Base-by-base conservation (phyloP, 305 asterid genomes). In the Vinca major region DNA sequence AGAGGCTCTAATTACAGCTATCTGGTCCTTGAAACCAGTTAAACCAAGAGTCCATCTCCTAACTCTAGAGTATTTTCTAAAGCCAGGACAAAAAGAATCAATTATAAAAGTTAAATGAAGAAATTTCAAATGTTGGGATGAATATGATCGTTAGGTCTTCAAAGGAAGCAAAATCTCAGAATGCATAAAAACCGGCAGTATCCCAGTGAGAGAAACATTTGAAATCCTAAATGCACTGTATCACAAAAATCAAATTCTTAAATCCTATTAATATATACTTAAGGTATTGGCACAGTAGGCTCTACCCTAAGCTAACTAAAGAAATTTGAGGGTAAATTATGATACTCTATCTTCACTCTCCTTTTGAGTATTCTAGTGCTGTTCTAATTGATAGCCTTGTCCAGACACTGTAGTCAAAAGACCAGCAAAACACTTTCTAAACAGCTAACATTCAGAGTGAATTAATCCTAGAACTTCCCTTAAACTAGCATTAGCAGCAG, bases 1-100 rank as follows among this genome's bases (percentile, higher is more conserved):
- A 36, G 98, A 92, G 80, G 98, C 96, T 81, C 98, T 87, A 75
- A 92, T 88, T 65, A 92, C 70, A 73, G 96, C 98, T 78, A 92
- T 88, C 79, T 82, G 81, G 75, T 88, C 86, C 75, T 76, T 74
- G 64, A 71, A 77, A 75, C 98, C 96, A 44, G 91, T 75, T 81
- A 89, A 86, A 72, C 96, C 96, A 58, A 89, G 81, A 71, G 96
- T 92, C 96, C 98, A 81, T 80, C 78, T 83, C 82, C 79, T 85
- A 80, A 89, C 89, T 69, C 87, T 81, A 63, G 88, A 63, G 82
- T 92, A 92, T 74, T 84, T 92, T 87, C 96, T 92, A 79, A 68
- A 78, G 51, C 48, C 10, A 54, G 74, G 55, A 73, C 52, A 68
- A 50, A 17, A 64, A 66, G 43, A 57, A 54, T 63, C 51, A 21